phyloP scores from a whole-genome alignment of 371 early-diverging fungal genomes.

The Polyrhizophydium stewartii region DNA sequence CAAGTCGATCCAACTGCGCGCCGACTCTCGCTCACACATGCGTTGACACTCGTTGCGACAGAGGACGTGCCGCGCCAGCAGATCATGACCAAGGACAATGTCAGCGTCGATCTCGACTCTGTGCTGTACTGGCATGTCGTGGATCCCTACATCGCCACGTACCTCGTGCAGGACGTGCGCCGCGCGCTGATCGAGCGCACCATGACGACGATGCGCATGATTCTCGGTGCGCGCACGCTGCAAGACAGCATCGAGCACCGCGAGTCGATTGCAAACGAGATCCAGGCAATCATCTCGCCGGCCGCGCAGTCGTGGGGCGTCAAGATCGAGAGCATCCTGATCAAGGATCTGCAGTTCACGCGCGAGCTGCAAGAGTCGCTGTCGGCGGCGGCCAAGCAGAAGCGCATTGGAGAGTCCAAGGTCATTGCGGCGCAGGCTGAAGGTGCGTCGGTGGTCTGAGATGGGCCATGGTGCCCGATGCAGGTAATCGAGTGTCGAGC shows the following conservation, averaged over 20 bases:
- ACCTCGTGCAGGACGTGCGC: conserved; percentile 67
- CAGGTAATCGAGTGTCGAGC: too few relatives aligned
- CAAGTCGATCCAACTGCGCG: too few relatives aligned
- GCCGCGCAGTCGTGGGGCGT: conserved; percentile 60
- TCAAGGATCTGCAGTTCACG: conserved; percentile 83
- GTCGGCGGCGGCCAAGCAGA: conserved; percentile 84
- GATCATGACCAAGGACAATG: conserved; percentile 90
- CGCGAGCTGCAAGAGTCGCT: conserved; percentile 75
- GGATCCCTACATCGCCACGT: conserved; percentile 78
- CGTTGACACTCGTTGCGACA: conserved; percentile 37
- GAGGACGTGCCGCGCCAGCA: conserved; percentile 67
- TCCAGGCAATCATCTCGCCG: conserved; percentile 67
- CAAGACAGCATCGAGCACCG: conserved; percentile 86
- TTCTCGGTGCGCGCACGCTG: conserved; percentile 41
- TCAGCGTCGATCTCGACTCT: conserved; percentile 72
- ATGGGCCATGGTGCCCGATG: too few relatives aligned
- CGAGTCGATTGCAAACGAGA: conserved; percentile 77
- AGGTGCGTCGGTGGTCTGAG: conserved; percentile 1
- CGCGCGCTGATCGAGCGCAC: conserved; percentile 73
- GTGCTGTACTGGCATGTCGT: conserved; percentile 72
- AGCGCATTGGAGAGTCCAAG: conserved; percentile 83
- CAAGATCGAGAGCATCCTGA: conserved; percentile 44
- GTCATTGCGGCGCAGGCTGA: conserved; percentile 89
- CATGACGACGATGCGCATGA: conserved; percentile 48
- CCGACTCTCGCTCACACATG: too few relatives aligned